phyloP scores from a whole-genome alignment of 2,329 filamentous ascomycete species.

The Penicillium sp. region DNA sequence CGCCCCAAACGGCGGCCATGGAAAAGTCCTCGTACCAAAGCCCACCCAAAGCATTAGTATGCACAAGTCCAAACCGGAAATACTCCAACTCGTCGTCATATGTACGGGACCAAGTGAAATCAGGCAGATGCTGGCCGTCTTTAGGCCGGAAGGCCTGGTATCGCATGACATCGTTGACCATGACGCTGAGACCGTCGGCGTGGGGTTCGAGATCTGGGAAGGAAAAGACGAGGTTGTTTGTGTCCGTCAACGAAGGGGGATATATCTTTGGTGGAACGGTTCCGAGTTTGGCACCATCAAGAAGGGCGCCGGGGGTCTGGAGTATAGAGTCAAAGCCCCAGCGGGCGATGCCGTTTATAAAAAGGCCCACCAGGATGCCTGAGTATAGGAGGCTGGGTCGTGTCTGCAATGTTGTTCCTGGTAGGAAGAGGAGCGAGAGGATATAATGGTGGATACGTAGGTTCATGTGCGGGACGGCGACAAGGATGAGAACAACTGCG shows the following conservation, averaged over 20 bases:
- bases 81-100: conserved; percentile 35
- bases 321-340: conserved; percentile 61
- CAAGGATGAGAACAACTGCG: conserved; percentile 43
- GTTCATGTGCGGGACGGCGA: conserved; percentile 56
- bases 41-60: conserved; percentile 34
- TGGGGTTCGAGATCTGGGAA: conserved; percentile 32
- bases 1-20: conserved; percentile 3
- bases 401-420: conserved; percentile 58
- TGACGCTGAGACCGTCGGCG: conserved; percentile 54
- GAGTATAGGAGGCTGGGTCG: conserved; percentile 58
- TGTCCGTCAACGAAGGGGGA: conserved; percentile 18
- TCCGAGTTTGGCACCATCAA: conserved; percentile 36
- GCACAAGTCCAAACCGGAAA: conserved; percentile 45
- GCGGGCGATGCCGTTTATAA: conserved; percentile 61
- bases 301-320: conserved; percentile 52
- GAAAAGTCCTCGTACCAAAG: conserved; percentile 44
- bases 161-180: conserved; percentile 61
- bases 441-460: conserved; percentile 64
- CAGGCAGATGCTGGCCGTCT: conserved; percentile 18
- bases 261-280: conserved; percentile 33
- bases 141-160: conserved; percentile 52
- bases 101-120: conserved; percentile 37
- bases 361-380: conserved; percentile 58
- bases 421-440: conserved; percentile 55
- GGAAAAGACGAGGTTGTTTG: conserved; percentile 35